phyloP scores from a whole-genome alignment of 2,329 filamentous ascomycete genomes.

The Aureobasidium musti region DNA sequence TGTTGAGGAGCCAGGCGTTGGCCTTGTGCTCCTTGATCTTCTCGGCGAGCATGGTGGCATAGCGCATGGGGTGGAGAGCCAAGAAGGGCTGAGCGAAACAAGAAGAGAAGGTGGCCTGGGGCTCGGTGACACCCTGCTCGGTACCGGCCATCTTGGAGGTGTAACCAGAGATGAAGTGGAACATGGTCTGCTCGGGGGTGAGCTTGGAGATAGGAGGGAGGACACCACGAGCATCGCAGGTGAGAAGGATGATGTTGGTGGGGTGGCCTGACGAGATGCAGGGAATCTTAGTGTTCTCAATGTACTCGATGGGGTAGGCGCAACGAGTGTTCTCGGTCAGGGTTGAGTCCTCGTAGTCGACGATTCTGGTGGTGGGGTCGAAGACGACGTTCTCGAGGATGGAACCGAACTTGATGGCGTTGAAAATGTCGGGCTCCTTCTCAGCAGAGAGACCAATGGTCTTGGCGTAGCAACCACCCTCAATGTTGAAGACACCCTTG shows the following conservation, averaged over 20 bases:
- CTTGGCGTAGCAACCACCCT: constrained; percentile 99
- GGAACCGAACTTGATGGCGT: constrained; percentile 93
- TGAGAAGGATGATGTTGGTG: constrained; percentile 96
- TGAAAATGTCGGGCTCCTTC: constrained; percentile 98
- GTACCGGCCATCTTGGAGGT: constrained; percentile 99
- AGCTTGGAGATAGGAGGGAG: constrained; percentile 98
- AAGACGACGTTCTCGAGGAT: constrained; percentile 99
- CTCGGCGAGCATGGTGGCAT: constrained; percentile 96
- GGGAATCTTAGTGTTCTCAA: constrained; percentile 97
- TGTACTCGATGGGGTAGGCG: constrained; percentile 99
- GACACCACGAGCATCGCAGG: constrained; percentile 95
- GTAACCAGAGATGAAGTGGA: constrained; percentile 99
- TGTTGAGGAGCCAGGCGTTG: constrained; percentile 98
- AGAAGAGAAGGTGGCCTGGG: constrained; percentile 97
- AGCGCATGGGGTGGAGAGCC: constrained; percentile 97
- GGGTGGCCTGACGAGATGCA: constrained; percentile 87
- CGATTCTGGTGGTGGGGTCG: constrained; percentile 80
- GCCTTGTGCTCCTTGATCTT: constrained; percentile 95
- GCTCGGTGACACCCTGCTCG: constrained; percentile 94
- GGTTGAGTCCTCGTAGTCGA: constrained; percentile 94
- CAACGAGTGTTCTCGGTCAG: constrained; percentile 98
- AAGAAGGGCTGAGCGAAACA: constrained; percentile 99
- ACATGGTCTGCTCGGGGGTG: constrained; percentile 94
- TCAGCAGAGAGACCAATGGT: constrained; percentile 94
- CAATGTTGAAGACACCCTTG: constrained; percentile 97